These are phyloP conservation scores for Leccinum subtestaceum DNA, from an alignment of 768 basidiomycete species.

Conservation along the genomic window DNA sequence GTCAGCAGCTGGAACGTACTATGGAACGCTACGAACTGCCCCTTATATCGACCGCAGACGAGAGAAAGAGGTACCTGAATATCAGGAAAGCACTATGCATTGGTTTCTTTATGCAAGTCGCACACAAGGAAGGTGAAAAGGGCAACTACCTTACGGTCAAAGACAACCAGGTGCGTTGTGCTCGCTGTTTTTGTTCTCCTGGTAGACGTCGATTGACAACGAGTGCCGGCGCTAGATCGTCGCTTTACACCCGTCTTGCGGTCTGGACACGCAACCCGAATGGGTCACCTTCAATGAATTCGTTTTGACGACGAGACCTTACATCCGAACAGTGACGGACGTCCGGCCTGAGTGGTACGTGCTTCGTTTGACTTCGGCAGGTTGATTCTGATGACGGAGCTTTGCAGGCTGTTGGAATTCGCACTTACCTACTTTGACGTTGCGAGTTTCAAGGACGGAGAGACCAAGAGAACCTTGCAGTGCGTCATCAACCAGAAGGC, in stretches of 20 bases:
- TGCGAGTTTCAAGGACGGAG: constrained; percentile 59
- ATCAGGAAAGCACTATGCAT: constrained; percentile 83
- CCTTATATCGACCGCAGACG: constrained; percentile 63
- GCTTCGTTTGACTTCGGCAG: neutral
- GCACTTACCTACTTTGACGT: constrained; percentile 71
- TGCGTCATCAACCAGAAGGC: constrained; percentile 52
- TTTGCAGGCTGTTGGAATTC: constrained; percentile 59
- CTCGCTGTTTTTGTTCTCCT: neutral
- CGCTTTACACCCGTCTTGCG: constrained; percentile 73
- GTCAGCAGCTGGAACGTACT: constrained; percentile 78
- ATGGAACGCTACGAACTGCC: constrained; percentile 92
- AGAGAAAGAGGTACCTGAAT: constrained; percentile 66
- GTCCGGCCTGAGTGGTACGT: constrained; percentile 82
- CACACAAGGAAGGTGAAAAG: constrained; percentile 92
- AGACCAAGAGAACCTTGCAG: constrained; percentile 64
- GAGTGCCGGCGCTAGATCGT: constrained; percentile 12
- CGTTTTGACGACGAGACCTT: constrained; percentile 83
- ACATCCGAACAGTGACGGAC: constrained; percentile 90
- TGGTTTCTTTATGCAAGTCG: constrained; percentile 98
- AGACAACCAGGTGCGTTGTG: constrained; percentile 75
- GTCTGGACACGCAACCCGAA: constrained; percentile 82
- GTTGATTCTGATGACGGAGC: neutral
- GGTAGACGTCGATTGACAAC: neutral
- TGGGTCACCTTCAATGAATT: constrained; percentile 97
- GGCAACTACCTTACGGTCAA: constrained; percentile 87